Conservation (phyloP, 768 basidiomycete species). For the Pleurotus ostreatus region DNA sequence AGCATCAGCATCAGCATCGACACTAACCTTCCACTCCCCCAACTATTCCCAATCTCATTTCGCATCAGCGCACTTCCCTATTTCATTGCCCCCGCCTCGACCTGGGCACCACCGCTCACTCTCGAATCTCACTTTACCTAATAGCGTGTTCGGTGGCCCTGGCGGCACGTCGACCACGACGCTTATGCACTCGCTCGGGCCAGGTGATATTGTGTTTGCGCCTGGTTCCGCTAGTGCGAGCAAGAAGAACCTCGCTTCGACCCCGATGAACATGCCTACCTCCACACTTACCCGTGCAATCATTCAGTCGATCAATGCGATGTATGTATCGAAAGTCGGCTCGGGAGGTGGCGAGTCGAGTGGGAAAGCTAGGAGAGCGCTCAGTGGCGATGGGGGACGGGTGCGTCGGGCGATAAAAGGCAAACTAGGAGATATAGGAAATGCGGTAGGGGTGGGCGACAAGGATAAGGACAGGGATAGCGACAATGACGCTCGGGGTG, state of each 20-base stretch:
- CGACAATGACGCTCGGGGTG: not conserved
- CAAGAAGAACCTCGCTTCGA: constrained; percentile 1
- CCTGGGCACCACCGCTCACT: constrained; percentile 12
- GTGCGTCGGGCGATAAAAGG: constrained; percentile 60
- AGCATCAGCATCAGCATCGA: constrained; percentile 13
- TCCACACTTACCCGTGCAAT: constrained; percentile 11
- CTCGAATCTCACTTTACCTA: constrained; percentile 13
- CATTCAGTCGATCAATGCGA: not conserved
- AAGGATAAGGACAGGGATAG: constrained; percentile 18
- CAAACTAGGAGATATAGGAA: constrained; percentile 52
- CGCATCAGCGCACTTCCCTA: not conserved
- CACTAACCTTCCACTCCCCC: constrained; percentile 18
- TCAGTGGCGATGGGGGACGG: constrained; percentile 27
- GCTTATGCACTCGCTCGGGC: not conserved
- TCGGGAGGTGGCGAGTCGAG: not conserved
- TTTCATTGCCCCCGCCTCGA: constrained; percentile 2
- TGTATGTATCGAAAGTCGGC: constrained; percentile 1
- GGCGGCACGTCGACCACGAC: not conserved
- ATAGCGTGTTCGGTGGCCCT: not conserved
- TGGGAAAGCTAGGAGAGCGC: not conserved
- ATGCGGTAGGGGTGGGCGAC: constrained; percentile 24
- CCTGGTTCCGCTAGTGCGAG: constrained; percentile 18
- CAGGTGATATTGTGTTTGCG: constrained; percentile 8
- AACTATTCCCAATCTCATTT: constrained; percentile 10
- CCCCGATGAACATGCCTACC: not conserved